These are phyloP conservation scores for Chernovozyma sophiae-reginae DNA, from an alignment of 1,139 yeast genomes.

Conservation along the genomic window DNA sequence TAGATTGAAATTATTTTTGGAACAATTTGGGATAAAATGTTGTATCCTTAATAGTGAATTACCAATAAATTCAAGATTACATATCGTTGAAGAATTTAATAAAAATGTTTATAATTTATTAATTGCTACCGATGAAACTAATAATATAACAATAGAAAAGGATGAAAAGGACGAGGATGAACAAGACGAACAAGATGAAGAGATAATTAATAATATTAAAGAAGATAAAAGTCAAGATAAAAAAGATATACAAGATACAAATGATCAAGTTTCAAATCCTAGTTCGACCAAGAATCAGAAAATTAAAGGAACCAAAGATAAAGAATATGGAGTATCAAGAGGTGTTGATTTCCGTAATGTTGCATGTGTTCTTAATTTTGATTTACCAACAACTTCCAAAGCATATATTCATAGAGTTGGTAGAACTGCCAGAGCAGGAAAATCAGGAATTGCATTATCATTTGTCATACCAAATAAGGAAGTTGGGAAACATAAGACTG, in stretches of 20 bases:
- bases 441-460: slow-evolving; percentile 90
- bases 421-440: slow-evolving; percentile 97
- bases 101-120: slow-evolving; percentile 80
- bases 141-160: slow-evolving; percentile 45
- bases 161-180: slow-evolving; percentile 47
- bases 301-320: slow-evolving; percentile 38
- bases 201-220: slow-evolving; percentile 2
- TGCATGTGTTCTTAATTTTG: slow-evolving; percentile 94
- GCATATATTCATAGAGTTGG: slow-evolving; percentile 94
- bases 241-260: slow-evolving; percentile 5
- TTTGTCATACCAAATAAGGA: slow-evolving; percentile 83
- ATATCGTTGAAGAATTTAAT: slow-evolving; percentile 93
- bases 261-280: slow-evolving; percentile 8
- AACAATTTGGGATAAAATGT: slow-evolving; percentile 89
- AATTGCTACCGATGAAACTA: slow-evolving; percentile 93
- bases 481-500: slow-evolving; percentile 85
- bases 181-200: slow-evolving; percentile 14
- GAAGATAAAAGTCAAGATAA: neutral
- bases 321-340: slow-evolving; percentile 91
- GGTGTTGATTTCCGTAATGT: slow-evolving; percentile 97
- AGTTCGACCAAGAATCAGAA: slow-evolving; percentile 10
- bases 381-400: slow-evolving; percentile 84
- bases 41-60: slow-evolving; percentile 90
- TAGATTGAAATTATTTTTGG: slow-evolving; percentile 82
- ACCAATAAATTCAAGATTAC: slow-evolving; percentile 89